Evolutionary conservation across 2,329 filamentous ascomycete genomes (phyloP), one percentile per base, ranked within the genome.

Genomic region (Helotiales sp.): DNA sequence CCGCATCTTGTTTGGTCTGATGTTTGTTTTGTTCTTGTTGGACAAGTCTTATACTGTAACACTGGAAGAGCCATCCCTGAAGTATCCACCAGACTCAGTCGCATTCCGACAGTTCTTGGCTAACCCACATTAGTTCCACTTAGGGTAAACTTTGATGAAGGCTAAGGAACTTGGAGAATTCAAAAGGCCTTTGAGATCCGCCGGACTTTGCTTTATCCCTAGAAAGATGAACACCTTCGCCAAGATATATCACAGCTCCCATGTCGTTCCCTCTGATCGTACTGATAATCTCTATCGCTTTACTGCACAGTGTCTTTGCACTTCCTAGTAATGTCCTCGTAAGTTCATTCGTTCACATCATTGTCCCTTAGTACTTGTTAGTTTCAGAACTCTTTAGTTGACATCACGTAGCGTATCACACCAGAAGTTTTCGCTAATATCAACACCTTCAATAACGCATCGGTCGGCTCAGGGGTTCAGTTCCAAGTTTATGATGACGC

Each of bases 91-190:
- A 45, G 40, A 20, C 40, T 45, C 20, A 10, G 40, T 45, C 40
- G 40, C 17, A n/a, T 6, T n/a, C 40, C 10, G 6, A 20, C n/a
- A 6, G n/a, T 45, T 5, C 40, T 45, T 20, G 40, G 40, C 40
- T 45, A 45, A 17, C 77, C 79, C 24, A 80, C 79, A 24, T 64
- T 70, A 0, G 78, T 75, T 24, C 82, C 71, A 54, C 80, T n/a
- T 67, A 50, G 78, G 77, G 72, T 91, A 85, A 43, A 91, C 82
- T 65, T 91, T 92, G 2, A 88, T 85, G 64, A 91, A 78, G 28
- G 40, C 40, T 20, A 45, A 26, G 26, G 17, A 32, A 30, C 8
- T 52, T 7, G n/a, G 5, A 13, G 24, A 30, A n/a, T 15, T 4
- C 10, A 52, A 20, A n/a, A 30, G 49, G n/a, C 49, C 15, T 32